These are phyloP conservation scores for Lathyrus oleraceus DNA, from an alignment of 306 rosid species.

Conservation along the genomic window DNA sequence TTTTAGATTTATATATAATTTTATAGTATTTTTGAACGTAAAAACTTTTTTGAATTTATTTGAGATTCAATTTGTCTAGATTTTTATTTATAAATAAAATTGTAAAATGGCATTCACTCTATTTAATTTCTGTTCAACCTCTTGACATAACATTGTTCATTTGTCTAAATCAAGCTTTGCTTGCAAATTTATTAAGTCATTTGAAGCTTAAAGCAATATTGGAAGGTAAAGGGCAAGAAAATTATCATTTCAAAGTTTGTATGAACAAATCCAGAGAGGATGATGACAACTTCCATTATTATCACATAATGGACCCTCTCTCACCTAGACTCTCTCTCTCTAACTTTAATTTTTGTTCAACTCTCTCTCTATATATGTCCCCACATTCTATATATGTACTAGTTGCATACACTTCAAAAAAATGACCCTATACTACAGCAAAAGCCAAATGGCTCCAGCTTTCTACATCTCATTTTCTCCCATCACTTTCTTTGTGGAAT, in stretches of 20 bases:
- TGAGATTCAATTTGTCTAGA: not conserved
- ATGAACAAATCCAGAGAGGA: slow-evolving; percentile 67
- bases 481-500: slow-evolving; percentile 49
- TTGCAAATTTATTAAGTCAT: slow-evolving; percentile 42
- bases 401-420: slow-evolving; percentile 35
- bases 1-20: too few relatives aligned
- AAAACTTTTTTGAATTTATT: not conserved
- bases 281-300: slow-evolving; percentile 73
- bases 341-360: not conserved
- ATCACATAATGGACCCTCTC: slow-evolving; percentile 45
- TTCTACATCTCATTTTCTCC: slow-evolving; percentile 42
- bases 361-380: slow-evolving; percentile 36
- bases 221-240: slow-evolving; percentile 40
- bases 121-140: slow-evolving; percentile 23
- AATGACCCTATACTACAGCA: slow-evolving; percentile 37
- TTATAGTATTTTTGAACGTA: too few relatives aligned
- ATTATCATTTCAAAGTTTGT: slow-evolving; percentile 44
- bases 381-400: slow-evolving; percentile 26
- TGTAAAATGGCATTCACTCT: not conserved
- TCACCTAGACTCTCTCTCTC: not conserved
- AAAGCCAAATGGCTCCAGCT: slow-evolving; percentile 61
- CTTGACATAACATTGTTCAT: slow-evolving; percentile 38
- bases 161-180: slow-evolving; percentile 53
- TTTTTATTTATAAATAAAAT: not conserved
- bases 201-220: slow-evolving; percentile 54